Percentiles rank a stretch among this genome's conserved stretches.
Conservation (phyloP, 192 early-diverging fungal genomes). For the Chytriomyces sp. region DNA sequence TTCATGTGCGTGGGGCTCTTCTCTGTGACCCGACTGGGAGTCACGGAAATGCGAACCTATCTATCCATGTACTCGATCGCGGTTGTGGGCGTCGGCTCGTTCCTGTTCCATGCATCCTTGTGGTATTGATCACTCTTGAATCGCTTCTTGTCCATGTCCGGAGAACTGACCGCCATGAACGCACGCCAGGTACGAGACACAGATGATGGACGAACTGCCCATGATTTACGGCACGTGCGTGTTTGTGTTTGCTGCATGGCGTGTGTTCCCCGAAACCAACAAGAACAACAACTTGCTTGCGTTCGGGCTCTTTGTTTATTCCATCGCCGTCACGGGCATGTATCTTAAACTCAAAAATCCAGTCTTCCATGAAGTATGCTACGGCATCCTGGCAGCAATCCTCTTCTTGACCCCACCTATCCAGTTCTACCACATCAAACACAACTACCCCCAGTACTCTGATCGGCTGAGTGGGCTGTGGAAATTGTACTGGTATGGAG, state of each 20-base stretch:
- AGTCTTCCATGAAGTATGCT: conserved; percentile 65
- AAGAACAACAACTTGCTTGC: conserved; percentile 25
- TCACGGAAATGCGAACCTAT: conserved; percentile 20
- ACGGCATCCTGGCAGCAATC: conserved; percentile 33
- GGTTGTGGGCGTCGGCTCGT: conserved; percentile 75
- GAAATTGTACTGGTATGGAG: conserved; percentile 19
- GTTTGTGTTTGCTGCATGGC: conserved; percentile 42
- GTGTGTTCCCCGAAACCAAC: conserved; percentile 33
- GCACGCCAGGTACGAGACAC: conserved; percentile 14
- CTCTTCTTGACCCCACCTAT: conserved; percentile 32
- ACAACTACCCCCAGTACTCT: conserved; percentile 26
- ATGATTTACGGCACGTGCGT: conserved; percentile 54
- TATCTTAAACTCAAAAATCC: conserved; percentile 74
- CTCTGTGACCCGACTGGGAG: background rate
- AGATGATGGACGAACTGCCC: conserved; percentile 74
- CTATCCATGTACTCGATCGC: conserved; percentile 20
- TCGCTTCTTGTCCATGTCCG: too few species aligned
- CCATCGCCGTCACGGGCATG: conserved; percentile 40
- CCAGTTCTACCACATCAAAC: conserved; percentile 39
- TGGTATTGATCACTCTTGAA: conserved; percentile 42
- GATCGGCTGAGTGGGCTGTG: conserved; percentile 1
- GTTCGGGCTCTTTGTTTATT: conserved; percentile 9
- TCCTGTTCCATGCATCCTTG: conserved; percentile 80
- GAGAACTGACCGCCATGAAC: too few species aligned
- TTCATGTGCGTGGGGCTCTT: conserved; percentile 2